Conservation (phyloP, 176 grass and related monocot genomes). For the Melocanna baccifera region DNA sequence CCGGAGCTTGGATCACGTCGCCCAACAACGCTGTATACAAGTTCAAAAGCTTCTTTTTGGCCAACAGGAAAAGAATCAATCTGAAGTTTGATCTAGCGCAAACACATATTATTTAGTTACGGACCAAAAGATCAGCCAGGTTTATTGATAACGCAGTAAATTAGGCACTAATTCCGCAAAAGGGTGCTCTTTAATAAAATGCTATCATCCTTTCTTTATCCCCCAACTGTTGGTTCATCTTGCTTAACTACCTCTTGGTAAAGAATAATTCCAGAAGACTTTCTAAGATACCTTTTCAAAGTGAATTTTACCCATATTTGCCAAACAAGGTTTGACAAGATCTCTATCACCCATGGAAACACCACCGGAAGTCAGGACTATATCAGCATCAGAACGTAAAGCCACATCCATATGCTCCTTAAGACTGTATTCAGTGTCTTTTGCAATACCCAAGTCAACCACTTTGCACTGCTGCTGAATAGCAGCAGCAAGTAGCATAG, state of each 20-base stretch:
- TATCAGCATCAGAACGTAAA: conserved; percentile 64
- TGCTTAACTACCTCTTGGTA: not conserved
- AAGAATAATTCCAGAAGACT: not conserved
- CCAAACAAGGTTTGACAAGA: conserved; percentile 89
- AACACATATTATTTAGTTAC: not conserved
- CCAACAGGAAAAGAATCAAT: not conserved
- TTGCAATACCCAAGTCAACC: conserved; percentile 82
- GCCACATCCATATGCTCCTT: conserved; percentile 59
- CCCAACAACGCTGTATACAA: too few relatives aligned
- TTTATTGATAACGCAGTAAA: not conserved
- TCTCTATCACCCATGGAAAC: conserved; percentile 97
- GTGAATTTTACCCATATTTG: conserved; percentile 74
- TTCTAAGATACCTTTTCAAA: conserved; percentile 78
- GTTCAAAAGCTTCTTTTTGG: not conserved
- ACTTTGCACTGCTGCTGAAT: conserved; percentile 77
- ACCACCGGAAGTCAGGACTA: conserved; percentile 88
- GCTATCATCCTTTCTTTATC: not conserved
- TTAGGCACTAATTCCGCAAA: not conserved
- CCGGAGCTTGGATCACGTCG: too few relatives aligned
- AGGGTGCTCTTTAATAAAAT: not conserved
- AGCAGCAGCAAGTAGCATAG: conserved; percentile 83
- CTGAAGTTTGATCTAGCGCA: not conserved
- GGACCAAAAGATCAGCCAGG: not conserved
- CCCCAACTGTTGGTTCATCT: not conserved
- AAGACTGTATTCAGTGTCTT: conserved; percentile 82